Evolutionary conservation across 2,329 filamentous ascomycete genomes (phyloP).

Genomic region (Epichloe festucae): DNA sequence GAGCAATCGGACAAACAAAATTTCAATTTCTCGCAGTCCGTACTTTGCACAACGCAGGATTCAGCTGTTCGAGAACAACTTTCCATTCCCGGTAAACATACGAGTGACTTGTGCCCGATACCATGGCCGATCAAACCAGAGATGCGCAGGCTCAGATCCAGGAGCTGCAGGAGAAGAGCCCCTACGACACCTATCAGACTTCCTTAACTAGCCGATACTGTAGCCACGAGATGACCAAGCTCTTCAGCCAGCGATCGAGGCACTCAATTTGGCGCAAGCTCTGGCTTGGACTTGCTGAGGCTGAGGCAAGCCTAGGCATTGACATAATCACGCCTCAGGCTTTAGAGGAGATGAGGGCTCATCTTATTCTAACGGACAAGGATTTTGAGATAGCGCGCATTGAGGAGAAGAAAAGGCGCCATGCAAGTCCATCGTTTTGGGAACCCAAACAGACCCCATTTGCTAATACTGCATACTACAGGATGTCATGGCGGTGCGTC

Average conservation of each 20-base stretch:
- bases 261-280: conserved; percentile 54
- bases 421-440: conserved; percentile 21
- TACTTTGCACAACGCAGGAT: no score
- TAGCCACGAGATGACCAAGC: no score
- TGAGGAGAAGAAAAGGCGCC: conserved; percentile 61
- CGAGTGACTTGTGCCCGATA: no score
- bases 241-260: no score
- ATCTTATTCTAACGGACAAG: conserved; percentile 61
- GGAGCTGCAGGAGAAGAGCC: conserved; percentile 7
- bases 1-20: no score
- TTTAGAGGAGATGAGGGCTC: conserved; percentile 61
- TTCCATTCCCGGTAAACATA: no score
- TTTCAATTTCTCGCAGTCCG: no score
- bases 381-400: conserved; percentile 62
- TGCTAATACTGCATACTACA: conserved; percentile 10
- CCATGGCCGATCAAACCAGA: conserved; percentile 2
- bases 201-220: no score
- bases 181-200: conserved; percentile 11
- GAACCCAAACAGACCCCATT: not conserved
- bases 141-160: conserved; percentile 5
- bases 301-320: conserved; percentile 69
- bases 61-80: no score
- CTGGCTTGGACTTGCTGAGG: conserved; percentile 78
- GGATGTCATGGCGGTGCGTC: conserved; percentile 44
- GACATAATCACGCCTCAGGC: conserved; percentile 58